phyloP scores from a whole-genome alignment of 306 rosid species.

The Prunus dulcis region DNA sequence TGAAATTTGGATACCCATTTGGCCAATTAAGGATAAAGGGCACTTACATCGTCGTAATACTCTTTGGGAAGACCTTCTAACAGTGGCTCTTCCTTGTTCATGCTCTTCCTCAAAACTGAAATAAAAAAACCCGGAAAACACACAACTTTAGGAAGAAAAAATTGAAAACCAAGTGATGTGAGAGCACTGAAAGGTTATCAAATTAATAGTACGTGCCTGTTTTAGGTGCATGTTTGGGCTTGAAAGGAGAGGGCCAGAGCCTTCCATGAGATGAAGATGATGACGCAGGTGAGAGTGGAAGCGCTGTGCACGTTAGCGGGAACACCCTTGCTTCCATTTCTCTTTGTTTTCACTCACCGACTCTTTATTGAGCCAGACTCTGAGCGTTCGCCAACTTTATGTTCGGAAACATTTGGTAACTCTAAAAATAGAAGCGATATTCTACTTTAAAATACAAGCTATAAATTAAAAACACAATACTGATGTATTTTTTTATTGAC shows the following conservation, averaged over 20 bases:
- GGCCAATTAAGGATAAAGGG: background rate
- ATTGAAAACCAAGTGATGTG: constrained; percentile 10
- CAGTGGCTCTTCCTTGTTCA: constrained; percentile 50
- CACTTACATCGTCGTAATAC: constrained; percentile 84
- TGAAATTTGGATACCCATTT: background rate
- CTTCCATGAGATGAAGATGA: constrained; percentile 16
- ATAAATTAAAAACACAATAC: no score
- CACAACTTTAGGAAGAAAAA: background rate
- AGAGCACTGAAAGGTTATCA: background rate
- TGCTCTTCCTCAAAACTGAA: constrained; percentile 55
- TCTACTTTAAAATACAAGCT: no score
- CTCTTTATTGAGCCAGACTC: no score
- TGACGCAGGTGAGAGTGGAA: constrained; percentile 16
- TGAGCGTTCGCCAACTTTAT: background rate
- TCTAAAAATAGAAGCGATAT: no score
- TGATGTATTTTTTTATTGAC: no score
- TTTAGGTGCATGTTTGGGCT: constrained; percentile 28
- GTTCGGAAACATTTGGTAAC: no score
- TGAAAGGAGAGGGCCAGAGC: constrained; percentile 14
- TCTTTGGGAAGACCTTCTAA: constrained; percentile 84
- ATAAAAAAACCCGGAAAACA: constrained; percentile 8
- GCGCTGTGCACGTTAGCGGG: constrained; percentile 25
- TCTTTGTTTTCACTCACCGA: background rate
- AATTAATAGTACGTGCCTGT: constrained; percentile 37
- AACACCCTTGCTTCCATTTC: constrained; percentile 33